A percentile compares a stretch with the other conserved stretches of the same genome.
phyloP scores from a whole-genome alignment of 169 alveolate species.

The Theileria luwenshuni region DNA sequence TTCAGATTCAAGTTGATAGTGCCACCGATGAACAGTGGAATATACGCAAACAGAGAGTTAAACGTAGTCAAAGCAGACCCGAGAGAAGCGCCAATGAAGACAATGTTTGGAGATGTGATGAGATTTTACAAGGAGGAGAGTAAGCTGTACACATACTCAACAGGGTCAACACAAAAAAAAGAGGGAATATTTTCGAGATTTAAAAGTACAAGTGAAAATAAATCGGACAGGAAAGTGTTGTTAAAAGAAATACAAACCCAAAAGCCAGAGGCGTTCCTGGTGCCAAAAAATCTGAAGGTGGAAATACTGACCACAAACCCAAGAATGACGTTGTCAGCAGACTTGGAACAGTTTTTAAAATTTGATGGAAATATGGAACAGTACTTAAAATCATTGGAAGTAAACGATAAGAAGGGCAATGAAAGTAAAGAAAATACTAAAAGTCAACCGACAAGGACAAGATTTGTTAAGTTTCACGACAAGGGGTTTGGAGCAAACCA shows the following conservation, averaged over 20 bases:
- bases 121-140: conserved; percentile 11
- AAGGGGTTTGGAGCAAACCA: conserved; percentile 1
- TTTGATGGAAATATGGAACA: neutral
- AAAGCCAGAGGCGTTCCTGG: neutral
- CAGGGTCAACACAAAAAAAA: neutral
- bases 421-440: neutral
- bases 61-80: neutral
- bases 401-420: neutral
- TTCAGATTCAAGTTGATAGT: conserved; percentile 34
- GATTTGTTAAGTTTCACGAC: neutral
- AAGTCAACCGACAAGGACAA: neutral
- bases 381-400: too few relatives aligned
- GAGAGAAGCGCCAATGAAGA: conserved; percentile 5
- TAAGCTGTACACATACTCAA: conserved; percentile 5
- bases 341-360: neutral
- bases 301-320: neutral
- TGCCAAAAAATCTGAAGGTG: conserved; percentile 6
- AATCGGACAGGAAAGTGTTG: conserved; percentile 10
- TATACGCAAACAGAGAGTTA: too few relatives aligned
- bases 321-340: neutral
- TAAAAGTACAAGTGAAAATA: neutral
- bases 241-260: neutral
- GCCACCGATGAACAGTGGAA: conserved; percentile 1
- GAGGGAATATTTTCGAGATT: neutral
- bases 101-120: conserved; percentile 6